A percentile compares a stretch with the other conserved stretches of the same genome.
phyloP scores from a whole-genome alignment of 1,284 basidiomycete species.

The Exobasidium rhododendri region DNA sequence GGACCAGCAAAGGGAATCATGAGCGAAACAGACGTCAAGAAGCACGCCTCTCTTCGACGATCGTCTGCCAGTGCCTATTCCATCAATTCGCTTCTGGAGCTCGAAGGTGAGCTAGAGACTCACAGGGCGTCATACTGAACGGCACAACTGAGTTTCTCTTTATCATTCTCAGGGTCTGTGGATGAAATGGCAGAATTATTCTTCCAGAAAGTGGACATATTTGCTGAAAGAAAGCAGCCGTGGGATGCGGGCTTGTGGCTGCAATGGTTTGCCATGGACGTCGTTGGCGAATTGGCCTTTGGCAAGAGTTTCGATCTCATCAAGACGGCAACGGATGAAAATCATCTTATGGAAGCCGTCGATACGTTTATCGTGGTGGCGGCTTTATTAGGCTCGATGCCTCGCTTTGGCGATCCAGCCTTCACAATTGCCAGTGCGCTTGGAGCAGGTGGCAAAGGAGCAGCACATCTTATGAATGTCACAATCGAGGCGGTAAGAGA shows the following conservation, averaged over 20 bases:
- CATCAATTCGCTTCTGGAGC: slow-evolving; percentile 3
- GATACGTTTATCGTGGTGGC: slow-evolving; percentile 2
- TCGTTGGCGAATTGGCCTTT: neutral
- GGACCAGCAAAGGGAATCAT: slow-evolving; percentile 3
- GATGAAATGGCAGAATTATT: neutral
- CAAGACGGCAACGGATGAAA: neutral
- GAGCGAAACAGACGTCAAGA: slow-evolving; percentile 8
- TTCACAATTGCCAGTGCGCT: neutral
- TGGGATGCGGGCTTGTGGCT: slow-evolving; percentile 5
- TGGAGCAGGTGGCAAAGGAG: neutral
- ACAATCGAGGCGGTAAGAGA: neutral
- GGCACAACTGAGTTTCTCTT: no score
- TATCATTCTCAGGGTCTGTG: neutral
- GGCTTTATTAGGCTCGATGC: neutral
- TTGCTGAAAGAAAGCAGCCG: neutral
- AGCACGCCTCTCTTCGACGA: neutral
- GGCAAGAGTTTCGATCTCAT: neutral
- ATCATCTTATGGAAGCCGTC: neutral
- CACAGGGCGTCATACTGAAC: neutral
- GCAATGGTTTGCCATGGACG: slow-evolving; percentile 8
- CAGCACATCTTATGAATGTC: neutral
- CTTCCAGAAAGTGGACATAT: neutral
- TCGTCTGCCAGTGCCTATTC: neutral
- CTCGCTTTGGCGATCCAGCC: neutral
- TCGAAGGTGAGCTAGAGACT: slow-evolving; percentile 1